Percentiles rank a stretch among this genome's conserved stretches.
Conservation (phyloP, 1,284 basidiomycete genomes). For the Uromyces viciae-fabae region DNA sequence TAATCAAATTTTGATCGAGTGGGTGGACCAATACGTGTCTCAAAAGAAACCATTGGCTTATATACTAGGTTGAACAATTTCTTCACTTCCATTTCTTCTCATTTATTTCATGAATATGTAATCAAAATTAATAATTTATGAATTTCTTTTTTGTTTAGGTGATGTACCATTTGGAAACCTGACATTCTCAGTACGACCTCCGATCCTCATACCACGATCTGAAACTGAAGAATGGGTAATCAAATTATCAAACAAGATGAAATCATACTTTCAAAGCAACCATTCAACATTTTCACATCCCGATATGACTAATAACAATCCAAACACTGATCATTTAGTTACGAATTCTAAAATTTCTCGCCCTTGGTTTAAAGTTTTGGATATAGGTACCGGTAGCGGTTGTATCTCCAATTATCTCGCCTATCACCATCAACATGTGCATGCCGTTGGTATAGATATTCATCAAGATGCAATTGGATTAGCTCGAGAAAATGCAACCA, state of each 20-base stretch:
- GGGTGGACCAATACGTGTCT: constrained; percentile 21
- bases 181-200: constrained; percentile 66
- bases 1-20: constrained; percentile 9
- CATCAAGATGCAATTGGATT: constrained; percentile 66
- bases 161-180: constrained; percentile 82
- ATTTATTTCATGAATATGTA: not conserved
- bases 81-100: not conserved
- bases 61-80: constrained; percentile 27
- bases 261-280: constrained; percentile 7
- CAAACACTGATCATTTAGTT: constrained; percentile 41
- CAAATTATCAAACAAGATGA: constrained; percentile 47
- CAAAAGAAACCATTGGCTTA: constrained; percentile 33
- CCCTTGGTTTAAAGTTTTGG: constrained; percentile 60
- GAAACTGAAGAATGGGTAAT: constrained; percentile 77
- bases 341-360: not conserved
- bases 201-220: constrained; percentile 81
- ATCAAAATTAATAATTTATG: not conserved
- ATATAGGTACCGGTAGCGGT: constrained; percentile 83
- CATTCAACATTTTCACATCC: too few species aligned
- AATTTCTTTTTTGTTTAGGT: constrained; percentile 61
- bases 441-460: constrained; percentile 69
- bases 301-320: too few species aligned
- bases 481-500: constrained; percentile 66
- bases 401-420: constrained; percentile 75
- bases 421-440: constrained; percentile 58